Conservation (phyloP, 495 filamentous ascomycete species). For the Coniosporium apollinis region DNA sequence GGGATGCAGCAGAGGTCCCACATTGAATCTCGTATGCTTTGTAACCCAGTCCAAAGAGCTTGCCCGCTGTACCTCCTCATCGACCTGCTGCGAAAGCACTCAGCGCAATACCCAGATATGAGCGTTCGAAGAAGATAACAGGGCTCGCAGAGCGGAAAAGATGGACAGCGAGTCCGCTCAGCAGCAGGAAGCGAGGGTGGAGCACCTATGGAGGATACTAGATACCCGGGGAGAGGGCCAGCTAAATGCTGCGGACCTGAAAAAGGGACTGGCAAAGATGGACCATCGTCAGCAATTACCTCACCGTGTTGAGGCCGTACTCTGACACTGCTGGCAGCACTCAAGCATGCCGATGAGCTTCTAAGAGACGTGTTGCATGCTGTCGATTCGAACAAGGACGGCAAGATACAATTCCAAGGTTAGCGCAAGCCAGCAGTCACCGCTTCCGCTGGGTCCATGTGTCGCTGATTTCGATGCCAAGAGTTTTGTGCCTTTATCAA, state of each 20-base stretch:
- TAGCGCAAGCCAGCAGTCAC: slow-evolving; percentile 10
- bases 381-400: slow-evolving; percentile 76
- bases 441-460: neutral
- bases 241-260: slow-evolving; percentile 66
- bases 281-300: slow-evolving; percentile 66
- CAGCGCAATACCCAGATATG: too few species aligned
- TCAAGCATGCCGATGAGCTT: slow-evolving; percentile 88
- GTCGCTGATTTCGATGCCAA: slow-evolving; percentile 17
- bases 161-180: slow-evolving; percentile 32
- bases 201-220: slow-evolving; percentile 62
- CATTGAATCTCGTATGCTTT: too few species aligned
- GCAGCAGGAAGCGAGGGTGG: slow-evolving; percentile 58
- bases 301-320: slow-evolving; percentile 18
- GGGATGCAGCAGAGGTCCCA: too few species aligned
- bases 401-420: slow-evolving; percentile 82
- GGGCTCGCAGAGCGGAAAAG: too few species aligned
- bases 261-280: slow-evolving; percentile 69
- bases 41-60: too few species aligned
- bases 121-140: too few species aligned
- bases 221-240: slow-evolving; percentile 60
- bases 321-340: slow-evolving; percentile 34
- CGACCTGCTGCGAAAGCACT: too few species aligned
- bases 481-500: slow-evolving; percentile 85
- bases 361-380: slow-evolving; percentile 58
- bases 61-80: too few species aligned